Percentiles rank a stretch among this genome's conserved stretches.
Evolutionary conservation across 768 basidiomycete species (phyloP).

Genomic region (Russula compacta): DNA sequence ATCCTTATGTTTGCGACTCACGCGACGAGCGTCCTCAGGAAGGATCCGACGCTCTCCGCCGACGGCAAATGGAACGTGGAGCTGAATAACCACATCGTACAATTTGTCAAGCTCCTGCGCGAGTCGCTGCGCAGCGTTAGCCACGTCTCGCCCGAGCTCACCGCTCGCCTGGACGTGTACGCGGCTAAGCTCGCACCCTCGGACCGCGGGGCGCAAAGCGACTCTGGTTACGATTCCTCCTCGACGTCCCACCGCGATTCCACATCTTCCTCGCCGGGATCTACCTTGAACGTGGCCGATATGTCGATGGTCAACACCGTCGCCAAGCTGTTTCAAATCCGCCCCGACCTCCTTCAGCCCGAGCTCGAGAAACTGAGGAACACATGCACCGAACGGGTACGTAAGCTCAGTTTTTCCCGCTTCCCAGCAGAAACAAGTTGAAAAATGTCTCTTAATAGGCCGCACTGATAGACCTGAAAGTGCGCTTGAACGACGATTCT

Average conservation of each 20-base stretch:
- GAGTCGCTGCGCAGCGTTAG: conserved; percentile 66
- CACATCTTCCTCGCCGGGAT: conserved; percentile 29
- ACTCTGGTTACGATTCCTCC: conserved; percentile 59
- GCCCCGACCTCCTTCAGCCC: conserved; percentile 53
- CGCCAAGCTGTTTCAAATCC: conserved; percentile 64
- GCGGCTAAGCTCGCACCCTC: conserved; percentile 68
- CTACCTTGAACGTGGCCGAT: conserved; percentile 46
- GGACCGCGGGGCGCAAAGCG: conserved; percentile 35
- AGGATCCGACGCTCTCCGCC: conserved; percentile 72
- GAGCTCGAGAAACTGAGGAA: conserved; percentile 63
- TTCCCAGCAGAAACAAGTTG: conserved; percentile 1
- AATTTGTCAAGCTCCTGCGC: conserved; percentile 78
- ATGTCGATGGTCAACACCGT: conserved; percentile 72
- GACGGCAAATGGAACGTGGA: conserved; percentile 85
- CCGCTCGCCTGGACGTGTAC: conserved; percentile 75
- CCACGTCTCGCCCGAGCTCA: conserved; percentile 78
- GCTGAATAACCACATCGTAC: conserved; percentile 84
- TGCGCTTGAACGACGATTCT: conserved; percentile 24
- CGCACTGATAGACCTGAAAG: conserved; percentile 82
- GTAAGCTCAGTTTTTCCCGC: conserved; percentile 3
- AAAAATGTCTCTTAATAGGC: conserved; percentile 39
- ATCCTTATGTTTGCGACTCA: conserved; percentile 94
- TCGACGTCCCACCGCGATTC: conserved; percentile 55
- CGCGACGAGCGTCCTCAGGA: conserved; percentile 79
- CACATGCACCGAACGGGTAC: conserved; percentile 69